phyloP scores from a whole-genome alignment of 352 stramenopile species.

The Pseudoperonospora humuli region DNA sequence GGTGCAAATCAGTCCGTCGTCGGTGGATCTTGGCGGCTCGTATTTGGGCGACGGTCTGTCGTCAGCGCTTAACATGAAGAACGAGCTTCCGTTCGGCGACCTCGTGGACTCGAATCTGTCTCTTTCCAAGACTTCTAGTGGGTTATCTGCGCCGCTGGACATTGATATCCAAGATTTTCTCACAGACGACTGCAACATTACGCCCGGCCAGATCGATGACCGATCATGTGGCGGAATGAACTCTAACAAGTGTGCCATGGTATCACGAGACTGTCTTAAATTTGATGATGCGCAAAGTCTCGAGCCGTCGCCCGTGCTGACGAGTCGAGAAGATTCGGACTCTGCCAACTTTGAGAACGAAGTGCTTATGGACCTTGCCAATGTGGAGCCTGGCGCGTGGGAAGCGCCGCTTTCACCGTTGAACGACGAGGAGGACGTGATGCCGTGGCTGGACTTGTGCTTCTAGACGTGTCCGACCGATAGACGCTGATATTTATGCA shows the following conservation, averaged over 20 bases:
- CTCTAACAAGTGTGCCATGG: constrained; percentile 47
- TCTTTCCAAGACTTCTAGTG: constrained; percentile 15
- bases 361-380: constrained; percentile 63
- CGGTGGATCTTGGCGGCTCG: constrained; percentile 48
- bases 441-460: constrained; percentile 78
- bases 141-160: constrained; percentile 33
- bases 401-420: constrained; percentile 74
- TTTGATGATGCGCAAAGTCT: constrained; percentile 27
- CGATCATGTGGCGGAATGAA: constrained; percentile 26
- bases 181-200: constrained; percentile 69
- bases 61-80: constrained; percentile 37
- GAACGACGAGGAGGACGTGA: constrained; percentile 78
- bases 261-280: constrained; percentile 67
- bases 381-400: constrained; percentile 66
- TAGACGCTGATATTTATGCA: constrained; percentile 41
- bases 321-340: constrained; percentile 21
- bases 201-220: constrained; percentile 38
- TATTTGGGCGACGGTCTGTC: constrained; percentile 31
- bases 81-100: constrained; percentile 35
- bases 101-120: constrained; percentile 27
- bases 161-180: constrained; percentile 79
- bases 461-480: constrained; percentile 38
- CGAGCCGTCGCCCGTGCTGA: constrained; percentile 17
- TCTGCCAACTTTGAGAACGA: constrained; percentile 53
- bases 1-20: constrained; percentile 34